Evolutionary conservation across 306 rosid genomes (phyloP).

Genomic region (Vachellia collinsii): DNA sequence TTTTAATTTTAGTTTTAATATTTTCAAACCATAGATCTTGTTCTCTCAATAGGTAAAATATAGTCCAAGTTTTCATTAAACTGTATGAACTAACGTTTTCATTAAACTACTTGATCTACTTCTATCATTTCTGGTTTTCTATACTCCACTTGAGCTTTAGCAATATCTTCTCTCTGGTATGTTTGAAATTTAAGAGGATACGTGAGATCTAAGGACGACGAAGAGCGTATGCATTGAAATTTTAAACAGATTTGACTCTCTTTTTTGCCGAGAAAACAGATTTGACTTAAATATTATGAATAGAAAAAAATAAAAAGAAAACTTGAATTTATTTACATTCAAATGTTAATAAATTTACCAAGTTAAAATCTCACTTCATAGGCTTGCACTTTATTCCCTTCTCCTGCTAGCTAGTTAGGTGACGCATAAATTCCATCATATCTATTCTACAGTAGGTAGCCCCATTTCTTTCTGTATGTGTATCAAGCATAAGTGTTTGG

Average conservation of each 20-base stretch:
- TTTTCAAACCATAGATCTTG: too few species aligned
- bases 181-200: background rate
- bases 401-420: background rate
- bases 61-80: too few species aligned
- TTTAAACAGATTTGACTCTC: background rate
- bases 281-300: background rate
- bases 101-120: background rate
- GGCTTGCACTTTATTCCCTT: background rate
- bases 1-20: too few species aligned
- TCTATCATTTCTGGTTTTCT: conserved; percentile 4
- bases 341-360: background rate
- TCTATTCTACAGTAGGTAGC: background rate
- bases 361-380: background rate
- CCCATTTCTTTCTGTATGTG: background rate
- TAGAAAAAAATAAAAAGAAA: background rate
- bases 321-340: background rate
- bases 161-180: background rate
- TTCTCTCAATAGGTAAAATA: too few species aligned
- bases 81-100: too few species aligned
- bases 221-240: background rate
- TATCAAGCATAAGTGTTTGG: background rate
- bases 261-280: too few species aligned
- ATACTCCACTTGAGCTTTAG: background rate
- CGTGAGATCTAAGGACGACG: background rate
- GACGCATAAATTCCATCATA: background rate